phyloP scores from a whole-genome alignment of 108 stramenopile species.

The Nitzschia putrida region DNA sequence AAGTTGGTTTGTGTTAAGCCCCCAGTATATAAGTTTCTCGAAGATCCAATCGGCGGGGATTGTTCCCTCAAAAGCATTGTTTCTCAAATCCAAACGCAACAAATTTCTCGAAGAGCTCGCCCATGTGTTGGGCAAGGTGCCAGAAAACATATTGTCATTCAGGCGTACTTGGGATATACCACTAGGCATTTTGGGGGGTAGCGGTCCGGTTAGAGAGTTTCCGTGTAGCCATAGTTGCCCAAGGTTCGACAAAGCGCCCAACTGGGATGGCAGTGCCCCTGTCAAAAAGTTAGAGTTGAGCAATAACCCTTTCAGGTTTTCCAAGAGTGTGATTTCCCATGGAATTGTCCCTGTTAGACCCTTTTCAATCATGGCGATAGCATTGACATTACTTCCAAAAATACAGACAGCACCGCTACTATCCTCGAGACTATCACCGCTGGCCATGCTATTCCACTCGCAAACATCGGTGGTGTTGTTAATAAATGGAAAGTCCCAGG shows the following conservation, averaged over 20 bases:
- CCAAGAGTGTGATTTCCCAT: neutral
- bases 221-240: neutral
- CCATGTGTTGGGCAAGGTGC: too few relatives aligned
- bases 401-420: neutral
- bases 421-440: neutral
- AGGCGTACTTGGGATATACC: too few relatives aligned
- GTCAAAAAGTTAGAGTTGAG: too few relatives aligned
- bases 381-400: neutral
- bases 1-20: neutral
- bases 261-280: too few relatives aligned
- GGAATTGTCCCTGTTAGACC: neutral
- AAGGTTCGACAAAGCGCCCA: neutral
- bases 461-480: slow-evolving; percentile 3
- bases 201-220: too few relatives aligned
- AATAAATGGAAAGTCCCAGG: neutral
- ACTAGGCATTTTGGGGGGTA: too few relatives aligned
- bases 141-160: too few relatives aligned
- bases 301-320: neutral
- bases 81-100: too few relatives aligned
- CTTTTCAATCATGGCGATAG: neutral
- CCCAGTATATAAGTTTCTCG: neutral
- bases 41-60: neutral
- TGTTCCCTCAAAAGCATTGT: too few relatives aligned
- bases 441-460: neutral
- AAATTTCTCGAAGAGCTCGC: too few relatives aligned